Evolutionary conservation across 176 grass and related monocot species (phyloP), one percentile per base, ranked within the genome.

Genomic region (Guadua angustifolia): DNA sequence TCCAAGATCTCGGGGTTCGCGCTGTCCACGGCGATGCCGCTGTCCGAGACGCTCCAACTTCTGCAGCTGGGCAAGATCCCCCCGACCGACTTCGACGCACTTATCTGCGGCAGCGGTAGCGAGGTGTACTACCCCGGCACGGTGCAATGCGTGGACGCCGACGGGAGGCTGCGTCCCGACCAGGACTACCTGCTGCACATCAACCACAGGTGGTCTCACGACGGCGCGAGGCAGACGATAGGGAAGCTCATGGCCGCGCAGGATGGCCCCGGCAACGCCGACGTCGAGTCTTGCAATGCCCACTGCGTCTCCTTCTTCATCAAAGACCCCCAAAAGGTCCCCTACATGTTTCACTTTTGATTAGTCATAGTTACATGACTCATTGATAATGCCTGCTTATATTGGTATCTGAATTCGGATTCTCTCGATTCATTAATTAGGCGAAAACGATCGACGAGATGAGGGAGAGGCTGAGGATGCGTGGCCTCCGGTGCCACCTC

Each of bases 111-210:
- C 51, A 98, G 96, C 7, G 93, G 96, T 45, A 93, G 96, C 24
- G 93, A 95, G 83, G 93, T 98, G 43, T 98, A 95, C 79, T 98
- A 98, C 77, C 96, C 96, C 5, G 91, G 96, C 29, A 95, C 96
- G 11, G 45, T 17, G 9, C 85, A 92, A 16, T 98, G 89, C 77
- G 35, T 84, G 4, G 93, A 92, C n/a, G 80, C 93, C 6, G 89
- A 94, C 45, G 96, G 96, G 19, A 95, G 85, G 78, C 68, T 95
- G 55, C 87, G 89, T 70, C 91, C 91, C 7, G 96, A 98, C 18
- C 96, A 94, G 65, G 96, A 98, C 77, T 98, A 95, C 67, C 87
- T 88, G 12, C 82, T 92, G 19, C 96, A 98, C 74, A 94, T 95
- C 22, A 92, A 95, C 56, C 94, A 98, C 58, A 89, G 96, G 6